phyloP scores from a whole-genome alignment of 306 rosid species.

The Sicyos edulis region DNA sequence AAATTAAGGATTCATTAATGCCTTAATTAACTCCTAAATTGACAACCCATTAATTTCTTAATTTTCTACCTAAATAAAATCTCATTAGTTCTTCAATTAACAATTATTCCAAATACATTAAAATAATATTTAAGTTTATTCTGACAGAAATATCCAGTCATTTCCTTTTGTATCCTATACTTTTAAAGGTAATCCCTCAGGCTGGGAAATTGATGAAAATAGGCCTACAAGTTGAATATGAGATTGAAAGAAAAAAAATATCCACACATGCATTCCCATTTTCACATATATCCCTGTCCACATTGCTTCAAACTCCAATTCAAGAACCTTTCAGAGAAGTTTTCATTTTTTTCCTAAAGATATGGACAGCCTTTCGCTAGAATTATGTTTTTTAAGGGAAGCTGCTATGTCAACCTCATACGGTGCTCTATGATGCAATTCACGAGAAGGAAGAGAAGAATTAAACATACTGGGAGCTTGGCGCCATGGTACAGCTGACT shows the following conservation, averaged over 20 bases:
- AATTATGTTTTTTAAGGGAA: slow-evolving; percentile 52
- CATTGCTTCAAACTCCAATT: slow-evolving; percentile 61
- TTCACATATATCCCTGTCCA: slow-evolving; percentile 51
- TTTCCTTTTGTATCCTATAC: slow-evolving; percentile 93
- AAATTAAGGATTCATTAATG: too few relatives aligned
- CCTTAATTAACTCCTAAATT: too few relatives aligned
- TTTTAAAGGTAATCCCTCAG: slow-evolving; percentile 94
- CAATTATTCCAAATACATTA: too few relatives aligned
- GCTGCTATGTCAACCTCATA: slow-evolving; percentile 56
- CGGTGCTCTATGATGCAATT: slow-evolving; percentile 52
- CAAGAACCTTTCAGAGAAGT: slow-evolving; percentile 63
- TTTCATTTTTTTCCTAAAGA: slow-evolving; percentile 64
- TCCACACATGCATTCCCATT: slow-evolving; percentile 51
- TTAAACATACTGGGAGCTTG: slow-evolving; percentile 90
- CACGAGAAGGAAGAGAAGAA: slow-evolving; percentile 57
- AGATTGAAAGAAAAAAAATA: slow-evolving; percentile 1
- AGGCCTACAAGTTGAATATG: slow-evolving; percentile 59
- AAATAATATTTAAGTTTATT: too few relatives aligned
- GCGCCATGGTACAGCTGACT: slow-evolving; percentile 95
- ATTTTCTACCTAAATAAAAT: too few relatives aligned
- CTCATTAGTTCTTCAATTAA: too few relatives aligned
- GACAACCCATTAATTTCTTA: too few relatives aligned
- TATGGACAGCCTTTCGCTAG: slow-evolving; percentile 55
- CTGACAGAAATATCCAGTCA: slow-evolving; percentile 96
- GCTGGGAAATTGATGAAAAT: slow-evolving; percentile 91